Base-by-base conservation (phyloP, 2,329 filamentous ascomycete genomes). In the Aspergillus spinulosporus region DNA sequence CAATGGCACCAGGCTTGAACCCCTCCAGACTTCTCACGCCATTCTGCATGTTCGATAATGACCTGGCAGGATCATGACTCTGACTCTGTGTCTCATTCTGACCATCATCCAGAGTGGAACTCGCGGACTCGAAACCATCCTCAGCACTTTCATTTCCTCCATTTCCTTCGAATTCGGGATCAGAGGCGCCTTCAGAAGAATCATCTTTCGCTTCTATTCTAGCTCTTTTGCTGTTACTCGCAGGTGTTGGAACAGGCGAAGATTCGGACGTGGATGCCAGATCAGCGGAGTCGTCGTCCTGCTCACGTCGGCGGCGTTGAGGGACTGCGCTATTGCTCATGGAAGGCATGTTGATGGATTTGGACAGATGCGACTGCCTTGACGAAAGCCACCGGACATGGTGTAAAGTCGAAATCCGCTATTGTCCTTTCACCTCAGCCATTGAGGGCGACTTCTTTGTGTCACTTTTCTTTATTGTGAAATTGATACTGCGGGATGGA, bases 1-100 rank as follows among this genome's bases (percentile, higher is more conserved):
- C 86, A 64, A 99, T 95, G 7, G 94, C 88, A 8, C 94, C 94
- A 2, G 92, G 86, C 46, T 72, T 73, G 57, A 69, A 72, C 1
- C 59, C 66, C 39, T 66, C 63, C 3, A 61, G 61, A 49, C 52
- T 46, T 29, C 57, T 54, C 14, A 49, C 40, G n/a, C 45, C 50
- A 45, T 50, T 54, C 28, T 39, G 54, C 15, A 43, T 28, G 26
- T 39, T 42, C 29, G 55, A n/a, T 5, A 37, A 42, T 12, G 39
- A 12, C n/a, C 39, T 21, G 7, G 39, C 5, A 15, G 39, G 39
- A 15, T 5, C 26, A 12, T 43, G 39, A n/a, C 7, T 37, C 14
- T 42, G 44, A 3, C 31, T 34, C 14, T 3, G 44, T 3, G 29
- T 29, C 31, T 46, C 40, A 29, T 31, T 26, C 15, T 40, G 47